phyloP scores from a whole-genome alignment of 2,329 filamentous ascomycete species.

The Phaeosphaeria sp. region DNA sequence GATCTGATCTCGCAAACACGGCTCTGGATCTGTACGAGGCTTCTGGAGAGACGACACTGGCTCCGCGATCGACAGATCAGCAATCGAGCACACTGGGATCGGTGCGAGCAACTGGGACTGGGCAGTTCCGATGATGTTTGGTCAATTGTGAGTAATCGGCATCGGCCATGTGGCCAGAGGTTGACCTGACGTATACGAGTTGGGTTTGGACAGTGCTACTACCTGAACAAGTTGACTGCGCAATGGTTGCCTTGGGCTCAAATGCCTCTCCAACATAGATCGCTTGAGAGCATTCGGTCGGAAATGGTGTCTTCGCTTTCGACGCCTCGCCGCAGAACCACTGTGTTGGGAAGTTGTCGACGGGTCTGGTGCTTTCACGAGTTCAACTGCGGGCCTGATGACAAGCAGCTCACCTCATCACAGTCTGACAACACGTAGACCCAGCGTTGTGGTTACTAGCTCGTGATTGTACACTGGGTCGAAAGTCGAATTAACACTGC shows the following conservation, averaged over 20 bases:
- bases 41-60: not conserved
- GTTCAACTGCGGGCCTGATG: not conserved
- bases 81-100: not conserved
- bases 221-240: not conserved
- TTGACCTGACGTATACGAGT: not conserved
- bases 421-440: not conserved
- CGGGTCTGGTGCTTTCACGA: not conserved
- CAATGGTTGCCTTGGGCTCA: not conserved
- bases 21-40: not conserved
- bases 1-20: not conserved
- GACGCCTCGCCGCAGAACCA: not conserved
- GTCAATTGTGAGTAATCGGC: not conserved
- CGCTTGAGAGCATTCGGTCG: not conserved
- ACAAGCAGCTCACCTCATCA: not conserved
- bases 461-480: not conserved
- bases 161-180: not conserved
- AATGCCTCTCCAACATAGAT: not conserved
- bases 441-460: not conserved
- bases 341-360: not conserved
- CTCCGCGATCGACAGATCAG: not conserved
- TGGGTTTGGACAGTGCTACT: not conserved
- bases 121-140: not conserved
- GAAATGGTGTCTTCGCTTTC: not conserved
- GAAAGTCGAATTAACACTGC: not conserved
- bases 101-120: not conserved